Percentiles rank a stretch among this genome's conserved stretches.
Evolutionary conservation across 225 moss, liverwort and hornwort species (phyloP).

Genomic region (Pleurozium schreberi): DNA sequence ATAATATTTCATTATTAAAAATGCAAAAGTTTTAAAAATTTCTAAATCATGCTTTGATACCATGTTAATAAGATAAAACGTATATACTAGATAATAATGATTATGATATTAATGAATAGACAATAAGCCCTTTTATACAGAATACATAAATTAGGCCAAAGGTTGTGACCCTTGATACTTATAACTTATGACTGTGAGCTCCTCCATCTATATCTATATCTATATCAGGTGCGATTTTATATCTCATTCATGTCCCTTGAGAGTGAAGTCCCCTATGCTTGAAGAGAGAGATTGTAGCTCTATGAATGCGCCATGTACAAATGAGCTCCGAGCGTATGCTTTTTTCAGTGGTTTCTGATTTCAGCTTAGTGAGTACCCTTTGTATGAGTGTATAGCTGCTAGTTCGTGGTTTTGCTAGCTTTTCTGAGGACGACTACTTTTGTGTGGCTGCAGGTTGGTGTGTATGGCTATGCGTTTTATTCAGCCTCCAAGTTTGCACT

Average conservation of each 20-base stretch:
- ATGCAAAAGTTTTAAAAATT: too few relatives aligned
- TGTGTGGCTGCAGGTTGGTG: slow-evolving; percentile 42
- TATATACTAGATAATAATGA: too few relatives aligned
- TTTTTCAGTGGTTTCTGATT: background rate
- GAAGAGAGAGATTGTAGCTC: background rate
- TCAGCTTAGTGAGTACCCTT: background rate
- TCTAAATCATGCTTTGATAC: too few relatives aligned
- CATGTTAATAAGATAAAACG: too few relatives aligned
- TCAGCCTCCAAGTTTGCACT: slow-evolving; percentile 66
- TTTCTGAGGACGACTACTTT: background rate
- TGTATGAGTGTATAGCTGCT: background rate
- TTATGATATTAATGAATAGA: too few relatives aligned
- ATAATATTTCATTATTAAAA: too few relatives aligned
- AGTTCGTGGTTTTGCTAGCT: background rate
- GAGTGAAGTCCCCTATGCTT: background rate
- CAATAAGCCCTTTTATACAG: too few relatives aligned
- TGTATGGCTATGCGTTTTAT: slow-evolving; percentile 72
- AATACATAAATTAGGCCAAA: too few relatives aligned
- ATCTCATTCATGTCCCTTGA: background rate
- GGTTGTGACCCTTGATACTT: too few relatives aligned
- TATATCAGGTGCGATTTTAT: slow-evolving; percentile 48
- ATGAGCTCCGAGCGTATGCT: background rate
- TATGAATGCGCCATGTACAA: background rate
- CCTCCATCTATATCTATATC: slow-evolving; percentile 61
- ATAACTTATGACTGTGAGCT: background rate